Conservation (phyloP, 331 rosid species). For the Rhamnella rubrinervis region DNA sequence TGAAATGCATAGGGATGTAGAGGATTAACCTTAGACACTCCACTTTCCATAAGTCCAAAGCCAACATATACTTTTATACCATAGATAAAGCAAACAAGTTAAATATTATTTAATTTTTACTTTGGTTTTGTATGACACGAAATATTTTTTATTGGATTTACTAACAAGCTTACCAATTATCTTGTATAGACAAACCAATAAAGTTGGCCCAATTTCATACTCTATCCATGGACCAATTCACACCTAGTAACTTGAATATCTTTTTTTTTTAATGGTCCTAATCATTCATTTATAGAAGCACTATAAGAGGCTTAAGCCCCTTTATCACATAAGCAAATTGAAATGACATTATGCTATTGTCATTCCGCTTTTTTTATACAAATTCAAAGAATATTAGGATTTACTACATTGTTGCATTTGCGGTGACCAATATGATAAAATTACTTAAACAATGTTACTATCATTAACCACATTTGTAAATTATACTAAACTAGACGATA, state of each 20-base stretch:
- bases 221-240: background rate
- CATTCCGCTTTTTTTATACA: too few species aligned
- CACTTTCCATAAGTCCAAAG: too few species aligned
- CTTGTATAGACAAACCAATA: background rate
- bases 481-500: too few species aligned
- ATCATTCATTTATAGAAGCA: slow-evolving; percentile 19
- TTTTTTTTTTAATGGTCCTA: background rate
- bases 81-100: background rate
- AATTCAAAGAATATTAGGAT: too few species aligned
- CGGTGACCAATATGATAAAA: too few species aligned
- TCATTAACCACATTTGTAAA: too few species aligned
- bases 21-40: background rate
- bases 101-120: background rate
- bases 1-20: background rate
- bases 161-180: too few species aligned
- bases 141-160: too few species aligned
- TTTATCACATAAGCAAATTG: background rate
- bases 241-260: too few species aligned
- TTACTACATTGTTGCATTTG: too few species aligned
- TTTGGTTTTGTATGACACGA: background rate
- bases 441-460: too few species aligned
- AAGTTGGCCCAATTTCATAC: background rate
- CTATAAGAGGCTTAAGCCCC: background rate
- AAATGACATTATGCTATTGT: too few species aligned
- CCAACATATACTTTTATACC: background rate